Conservation (phyloP, 208 protist species). For the Balamuthia mandrillaris region DNA sequence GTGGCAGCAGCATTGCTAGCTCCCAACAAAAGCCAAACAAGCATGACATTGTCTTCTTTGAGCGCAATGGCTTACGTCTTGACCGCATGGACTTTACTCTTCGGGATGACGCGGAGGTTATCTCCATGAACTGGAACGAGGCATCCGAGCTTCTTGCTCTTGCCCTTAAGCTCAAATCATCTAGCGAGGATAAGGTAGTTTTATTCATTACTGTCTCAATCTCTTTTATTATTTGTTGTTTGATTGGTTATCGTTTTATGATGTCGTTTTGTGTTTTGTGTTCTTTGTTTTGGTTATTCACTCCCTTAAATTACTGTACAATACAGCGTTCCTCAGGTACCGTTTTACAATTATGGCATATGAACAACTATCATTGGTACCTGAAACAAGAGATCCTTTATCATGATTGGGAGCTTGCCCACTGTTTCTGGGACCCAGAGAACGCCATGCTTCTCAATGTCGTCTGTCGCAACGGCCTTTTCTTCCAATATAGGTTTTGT, state of each 20-base stretch:
- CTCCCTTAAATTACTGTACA: neutral
- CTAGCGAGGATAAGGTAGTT: neutral
- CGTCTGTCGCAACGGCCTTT: conserved; percentile 3
- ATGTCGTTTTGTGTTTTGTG: neutral
- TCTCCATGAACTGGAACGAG: conserved; percentile 51
- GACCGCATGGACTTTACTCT: conserved; percentile 47
- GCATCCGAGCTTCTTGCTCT: conserved; percentile 51
- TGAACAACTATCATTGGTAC: conserved; percentile 68
- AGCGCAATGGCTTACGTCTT: conserved; percentile 65
- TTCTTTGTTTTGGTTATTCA: neutral
- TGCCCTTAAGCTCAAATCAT: neutral
- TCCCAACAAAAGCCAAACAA: conserved; percentile 40
- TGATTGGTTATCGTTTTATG: neutral
- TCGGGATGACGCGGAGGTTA: neutral
- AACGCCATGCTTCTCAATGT: conserved; percentile 19
- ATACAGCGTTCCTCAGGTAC: neutral
- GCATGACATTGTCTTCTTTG: conserved; percentile 66
- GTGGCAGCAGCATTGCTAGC: conserved; percentile 52
- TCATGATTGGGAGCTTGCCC: neutral
- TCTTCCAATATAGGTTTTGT: conserved; percentile 6
- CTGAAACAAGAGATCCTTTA: conserved; percentile 54
- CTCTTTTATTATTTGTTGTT: neutral
- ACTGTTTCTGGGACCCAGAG: conserved; percentile 39
- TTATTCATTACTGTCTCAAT: neutral
- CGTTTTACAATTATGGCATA: conserved; percentile 50